Base-by-base conservation (phyloP, 2,329 filamentous ascomycete species). In the Fusarium agapanthi region DNA sequence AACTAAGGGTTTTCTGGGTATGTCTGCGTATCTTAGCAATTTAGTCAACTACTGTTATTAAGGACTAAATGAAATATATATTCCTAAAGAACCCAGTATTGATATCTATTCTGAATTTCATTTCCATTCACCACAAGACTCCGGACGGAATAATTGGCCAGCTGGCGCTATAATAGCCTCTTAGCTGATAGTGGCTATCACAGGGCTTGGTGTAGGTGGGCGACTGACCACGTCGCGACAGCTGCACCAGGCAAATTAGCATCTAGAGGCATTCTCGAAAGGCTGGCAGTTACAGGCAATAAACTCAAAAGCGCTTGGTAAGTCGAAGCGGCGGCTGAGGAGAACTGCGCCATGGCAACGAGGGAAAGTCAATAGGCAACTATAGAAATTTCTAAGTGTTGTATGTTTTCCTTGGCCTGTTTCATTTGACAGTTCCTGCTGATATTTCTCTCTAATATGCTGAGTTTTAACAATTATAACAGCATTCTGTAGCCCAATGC, bases 301-400 rank as follows among this genome's bases (percentile, higher is more conserved):
- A 0, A 10, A n/a, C 5, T 4, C 6, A 40, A n/a, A 12, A 22
- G 18, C 6, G 37, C 6, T 38, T 7, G 18, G 1, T 6, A 22
- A 22, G 37, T 38, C 11, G 22, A 38, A 22, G 37, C 1, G 3
- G 20, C 20, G 7, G 0, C 20, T 22, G 12, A 38, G 20, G 20
- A 22, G 3, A 22, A 4, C 16, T 2, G 16, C 9, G 18, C 18
- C 37, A 38, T 22, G 3, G 20, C 3, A 26, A 1, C 1, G 4
- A 12, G 15, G 40, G 9, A 12, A 2, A 5, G 15, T 1, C 6
- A 7, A 16, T 7, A 18, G 9, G 10, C n/a, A 26, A 5, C 15
- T 12, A 24, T 41, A 1, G 2, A 6, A 11, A 0, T 1, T 6
- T 12, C 2, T 1, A 16, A 16, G 3, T 1, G 9, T 4, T 5